Conservation (phyloP, 345 rosid genomes). For the Euphorbia pulcherrima region DNA sequence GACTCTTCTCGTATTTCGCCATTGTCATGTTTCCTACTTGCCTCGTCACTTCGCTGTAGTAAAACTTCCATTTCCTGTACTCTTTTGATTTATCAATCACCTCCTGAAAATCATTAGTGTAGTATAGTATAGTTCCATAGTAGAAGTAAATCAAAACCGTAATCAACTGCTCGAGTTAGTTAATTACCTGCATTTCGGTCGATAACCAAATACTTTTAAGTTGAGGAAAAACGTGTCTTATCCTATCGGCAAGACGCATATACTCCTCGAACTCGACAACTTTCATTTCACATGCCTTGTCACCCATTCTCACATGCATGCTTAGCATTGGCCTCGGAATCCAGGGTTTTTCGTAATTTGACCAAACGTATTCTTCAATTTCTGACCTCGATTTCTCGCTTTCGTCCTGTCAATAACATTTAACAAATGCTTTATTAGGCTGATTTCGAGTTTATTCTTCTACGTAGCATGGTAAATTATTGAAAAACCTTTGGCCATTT, state of each 20-base stretch:
- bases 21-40: conserved; percentile 76
- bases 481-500: conserved; percentile 50
- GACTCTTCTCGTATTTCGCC: conserved; percentile 81
- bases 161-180: background rate
- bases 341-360: conserved; percentile 69
- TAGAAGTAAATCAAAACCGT: background rate
- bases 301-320: conserved; percentile 98
- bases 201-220: conserved; percentile 81
- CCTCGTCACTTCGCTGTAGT: conserved; percentile 72
- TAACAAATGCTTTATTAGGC: background rate
- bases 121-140: background rate
- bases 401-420: conserved; percentile 25
- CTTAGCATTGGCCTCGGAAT: conserved; percentile 84
- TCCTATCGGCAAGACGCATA: conserved; percentile 60
- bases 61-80: conserved; percentile 58
- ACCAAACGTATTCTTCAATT: conserved; percentile 73
- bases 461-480: too few species aligned
- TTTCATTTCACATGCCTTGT: conserved; percentile 94
- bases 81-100: conserved; percentile 56
- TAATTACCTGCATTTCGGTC: conserved; percentile 76
- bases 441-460: background rate
- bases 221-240: conserved; percentile 59
- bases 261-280: conserved; percentile 64
- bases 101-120: conserved; percentile 40
- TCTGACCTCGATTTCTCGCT: conserved; percentile 36